Percentiles rank a stretch among this genome's conserved stretches.
These are phyloP conservation scores for Pythium inflatum DNA, from an alignment of 352 stramenopile genomes.

Conservation along the genomic window DNA sequence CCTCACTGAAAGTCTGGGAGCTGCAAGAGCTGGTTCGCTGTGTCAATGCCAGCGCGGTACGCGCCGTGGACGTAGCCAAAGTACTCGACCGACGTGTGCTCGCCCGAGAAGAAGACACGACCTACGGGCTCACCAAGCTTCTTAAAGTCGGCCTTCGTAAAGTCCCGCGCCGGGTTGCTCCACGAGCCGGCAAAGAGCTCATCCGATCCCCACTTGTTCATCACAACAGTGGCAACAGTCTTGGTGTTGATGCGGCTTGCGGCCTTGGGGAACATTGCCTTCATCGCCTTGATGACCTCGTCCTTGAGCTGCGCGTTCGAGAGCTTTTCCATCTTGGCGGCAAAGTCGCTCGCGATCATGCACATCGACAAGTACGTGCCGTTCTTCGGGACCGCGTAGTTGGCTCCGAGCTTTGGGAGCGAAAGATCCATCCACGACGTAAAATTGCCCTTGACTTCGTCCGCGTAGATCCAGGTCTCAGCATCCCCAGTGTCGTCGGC, in stretches of 20 bases:
- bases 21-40: constrained; percentile 7
- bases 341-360: neutral
- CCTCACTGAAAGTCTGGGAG: neutral
- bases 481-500: neutral
- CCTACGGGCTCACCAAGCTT: constrained; percentile 14
- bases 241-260: constrained; percentile 2
- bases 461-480: constrained; percentile 1
- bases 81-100: constrained; percentile 21
- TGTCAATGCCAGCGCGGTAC: constrained; percentile 13
- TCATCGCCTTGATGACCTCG: constrained; percentile 14
- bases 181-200: constrained; percentile 19
- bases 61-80: constrained; percentile 20
- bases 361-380: neutral
- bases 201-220: constrained; percentile 19
- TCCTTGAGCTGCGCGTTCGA: constrained; percentile 10
- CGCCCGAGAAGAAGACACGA: constrained; percentile 18
- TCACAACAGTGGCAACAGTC: constrained; percentile 12
- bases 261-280: constrained; percentile 17
- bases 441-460: neutral
- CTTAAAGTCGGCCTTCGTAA: neutral
- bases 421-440: constrained; percentile 1
- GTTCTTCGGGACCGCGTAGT: neutral
- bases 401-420: neutral
- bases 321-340: neutral
- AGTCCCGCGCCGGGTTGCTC: constrained; percentile 11